phyloP scores from a whole-genome alignment of 495 filamentous ascomycete genomes.

The Tuber melanosporum region DNA sequence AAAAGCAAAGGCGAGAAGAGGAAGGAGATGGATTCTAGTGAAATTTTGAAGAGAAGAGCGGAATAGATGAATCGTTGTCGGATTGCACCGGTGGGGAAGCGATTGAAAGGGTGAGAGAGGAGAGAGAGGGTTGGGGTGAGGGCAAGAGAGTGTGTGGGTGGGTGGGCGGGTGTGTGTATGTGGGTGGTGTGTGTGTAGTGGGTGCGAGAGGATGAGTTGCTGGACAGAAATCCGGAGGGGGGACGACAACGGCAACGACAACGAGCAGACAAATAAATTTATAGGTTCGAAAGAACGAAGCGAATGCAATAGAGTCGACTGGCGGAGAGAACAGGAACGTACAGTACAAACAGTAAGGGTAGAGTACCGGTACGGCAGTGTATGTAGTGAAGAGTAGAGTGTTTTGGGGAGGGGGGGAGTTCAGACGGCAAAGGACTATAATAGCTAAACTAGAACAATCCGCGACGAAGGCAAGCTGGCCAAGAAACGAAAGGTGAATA shows the following conservation, averaged over 20 bases:
- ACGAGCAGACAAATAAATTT: not conserved
- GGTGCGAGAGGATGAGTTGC: not conserved
- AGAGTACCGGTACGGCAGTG: not conserved
- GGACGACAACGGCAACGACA: slow-evolving; percentile 3
- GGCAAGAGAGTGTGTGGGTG: slow-evolving; percentile 42
- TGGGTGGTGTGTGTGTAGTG: not conserved
- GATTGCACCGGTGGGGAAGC: slow-evolving; percentile 11
- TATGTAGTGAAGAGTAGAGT: not conserved
- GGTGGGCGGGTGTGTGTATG: slow-evolving; percentile 42
- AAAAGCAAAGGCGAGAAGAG: slow-evolving; percentile 23
- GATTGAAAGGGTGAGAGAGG: slow-evolving; percentile 7
- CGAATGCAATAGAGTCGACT: not conserved
- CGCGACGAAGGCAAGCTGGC: not conserved
- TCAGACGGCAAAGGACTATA: not conserved
- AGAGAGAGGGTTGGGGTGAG: slow-evolving; percentile 25
- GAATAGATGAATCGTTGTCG: slow-evolving; percentile 14
- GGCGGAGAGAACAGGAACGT: not conserved
- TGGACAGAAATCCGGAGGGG: slow-evolving; percentile 4
- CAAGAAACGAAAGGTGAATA: slow-evolving; percentile 1
- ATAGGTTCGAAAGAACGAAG: not conserved
- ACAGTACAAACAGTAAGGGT: not conserved
- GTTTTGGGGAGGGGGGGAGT: not conserved
- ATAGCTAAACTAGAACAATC: not conserved
- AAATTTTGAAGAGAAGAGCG: not conserved
- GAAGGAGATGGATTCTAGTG: slow-evolving; percentile 12